Evolutionary conservation across 2,329 filamentous ascomycete genomes (phyloP).

Genomic region (Neurospora crassa): DNA sequence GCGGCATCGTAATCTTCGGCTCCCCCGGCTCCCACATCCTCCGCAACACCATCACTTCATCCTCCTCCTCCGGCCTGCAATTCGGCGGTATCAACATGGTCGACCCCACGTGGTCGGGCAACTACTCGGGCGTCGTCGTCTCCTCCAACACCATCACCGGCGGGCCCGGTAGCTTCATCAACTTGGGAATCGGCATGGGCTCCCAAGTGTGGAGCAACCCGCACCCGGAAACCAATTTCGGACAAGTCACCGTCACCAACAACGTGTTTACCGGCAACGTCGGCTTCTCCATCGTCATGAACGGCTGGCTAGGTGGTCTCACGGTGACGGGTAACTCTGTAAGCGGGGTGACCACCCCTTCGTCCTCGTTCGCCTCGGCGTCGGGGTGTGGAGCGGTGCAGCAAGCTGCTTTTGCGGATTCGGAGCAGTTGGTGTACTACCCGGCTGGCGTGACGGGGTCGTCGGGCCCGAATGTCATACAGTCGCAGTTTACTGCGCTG

Average conservation of each 20-base stretch:
- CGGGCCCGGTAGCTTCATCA: constrained; percentile 12
- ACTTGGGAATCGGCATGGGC: constrained; percentile 19
- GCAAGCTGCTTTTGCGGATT: constrained; percentile 14
- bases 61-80: constrained; percentile 13
- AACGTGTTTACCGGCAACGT: constrained; percentile 14
- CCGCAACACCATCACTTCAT: constrained; percentile 16
- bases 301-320: constrained; percentile 18
- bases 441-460: constrained; percentile 13
- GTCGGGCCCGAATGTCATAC: constrained; percentile 7
- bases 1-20: constrained; percentile 20
- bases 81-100: constrained; percentile 22
- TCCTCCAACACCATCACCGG: constrained; percentile 17
- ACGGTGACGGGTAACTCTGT: constrained; percentile 17
- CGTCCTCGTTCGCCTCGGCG: constrained; percentile 15
- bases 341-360: constrained; percentile 12
- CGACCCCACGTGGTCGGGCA: constrained; percentile 15
- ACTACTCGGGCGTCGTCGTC: constrained; percentile 18
- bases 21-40: constrained; percentile 17
- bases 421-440: constrained; percentile 17
- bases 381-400: constrained; percentile 11
- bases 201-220: constrained; percentile 18
- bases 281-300: constrained; percentile 18
- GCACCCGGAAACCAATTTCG: constrained; percentile 11
- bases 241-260: constrained; percentile 13
- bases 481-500: constrained; percentile 15